phyloP scores from a whole-genome alignment of 2,329 filamentous ascomycete species.

The Cordyceps tenuipes region DNA sequence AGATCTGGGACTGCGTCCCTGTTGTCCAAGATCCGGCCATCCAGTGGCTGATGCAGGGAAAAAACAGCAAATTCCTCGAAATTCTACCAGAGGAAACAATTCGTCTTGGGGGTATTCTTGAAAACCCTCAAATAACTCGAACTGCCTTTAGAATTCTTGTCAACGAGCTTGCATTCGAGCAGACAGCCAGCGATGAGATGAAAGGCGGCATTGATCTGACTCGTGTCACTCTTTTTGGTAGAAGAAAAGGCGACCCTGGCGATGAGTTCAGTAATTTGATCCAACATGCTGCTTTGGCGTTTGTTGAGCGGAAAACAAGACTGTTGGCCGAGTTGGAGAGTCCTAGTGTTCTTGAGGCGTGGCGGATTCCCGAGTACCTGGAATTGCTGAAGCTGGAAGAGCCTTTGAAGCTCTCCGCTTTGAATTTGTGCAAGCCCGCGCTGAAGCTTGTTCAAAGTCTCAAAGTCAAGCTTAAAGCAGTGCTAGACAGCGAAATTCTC shows the following conservation, averaged over 20 bases:
- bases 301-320: conserved; percentile 38
- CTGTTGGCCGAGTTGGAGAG: conserved; percentile 25
- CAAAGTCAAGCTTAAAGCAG: background rate
- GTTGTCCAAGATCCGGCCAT: conserved; percentile 41
- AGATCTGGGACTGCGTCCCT: conserved; percentile 44
- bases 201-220: background rate
- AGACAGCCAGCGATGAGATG: conserved; percentile 19
- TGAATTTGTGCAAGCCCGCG: background rate
- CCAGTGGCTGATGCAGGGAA: conserved; percentile 48
- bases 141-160: conserved; percentile 53
- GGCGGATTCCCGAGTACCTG: conserved; percentile 27
- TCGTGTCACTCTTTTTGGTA: conserved; percentile 34
- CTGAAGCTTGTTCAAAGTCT: background rate
- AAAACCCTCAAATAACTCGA: conserved; percentile 34
- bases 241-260: conserved; percentile 37
- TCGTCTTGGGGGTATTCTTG: conserved; percentile 43
- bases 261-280: conserved; percentile 49
- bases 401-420: background rate
- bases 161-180: conserved; percentile 49
- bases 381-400: conserved; percentile 19
- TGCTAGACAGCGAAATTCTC: background rate
- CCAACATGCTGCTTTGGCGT: conserved; percentile 47
- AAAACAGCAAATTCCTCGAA: conserved; percentile 53
- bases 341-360: conserved; percentile 23
- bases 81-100: conserved; percentile 54